phyloP scores from a whole-genome alignment of 805 yeast species.

The Sungouiozyma ichnusensis region DNA sequence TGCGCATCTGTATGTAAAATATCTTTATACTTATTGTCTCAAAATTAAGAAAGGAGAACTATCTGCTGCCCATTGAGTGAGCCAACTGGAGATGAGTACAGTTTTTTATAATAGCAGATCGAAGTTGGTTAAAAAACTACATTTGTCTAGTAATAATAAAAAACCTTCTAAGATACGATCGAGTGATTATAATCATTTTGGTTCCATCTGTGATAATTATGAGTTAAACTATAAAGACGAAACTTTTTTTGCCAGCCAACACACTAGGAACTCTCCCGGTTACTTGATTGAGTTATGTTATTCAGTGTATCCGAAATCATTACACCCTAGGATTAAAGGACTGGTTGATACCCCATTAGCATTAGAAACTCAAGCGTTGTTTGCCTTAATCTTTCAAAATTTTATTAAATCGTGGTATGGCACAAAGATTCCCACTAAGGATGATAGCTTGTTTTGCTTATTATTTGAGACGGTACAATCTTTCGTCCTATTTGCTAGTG shows the following conservation, averaged over 20 bases:
- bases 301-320: slow-evolving; percentile 15
- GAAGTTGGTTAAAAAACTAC: slow-evolving; percentile 19
- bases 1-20: neutral
- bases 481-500: slow-evolving; percentile 3
- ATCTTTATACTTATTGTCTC: neutral
- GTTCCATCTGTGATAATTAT: neutral
- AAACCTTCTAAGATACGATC: neutral
- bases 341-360: slow-evolving; percentile 6
- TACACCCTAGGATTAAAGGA: slow-evolving; percentile 9
- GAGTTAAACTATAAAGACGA: slow-evolving; percentile 4
- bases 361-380: slow-evolving; percentile 18
- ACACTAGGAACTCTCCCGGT: slow-evolving; percentile 14
- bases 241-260: slow-evolving; percentile 12
- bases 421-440: slow-evolving; percentile 19
- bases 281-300: slow-evolving; percentile 21
- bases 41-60: too few species aligned
- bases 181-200: neutral
- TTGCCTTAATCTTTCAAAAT: slow-evolving; percentile 18
- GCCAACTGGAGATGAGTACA: neutral
- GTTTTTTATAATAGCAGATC: slow-evolving; percentile 25
- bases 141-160: slow-evolving; percentile 2
- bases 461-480: slow-evolving; percentile 12
- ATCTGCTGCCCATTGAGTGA: too few species aligned
- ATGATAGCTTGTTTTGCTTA: slow-evolving; percentile 13
- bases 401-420: slow-evolving; percentile 26